A percentile compares a stretch with the other conserved stretches of the same genome.
Conservation (phyloP, 2,329 filamentous ascomycete genomes). For the Sarocladium brachiariae region DNA sequence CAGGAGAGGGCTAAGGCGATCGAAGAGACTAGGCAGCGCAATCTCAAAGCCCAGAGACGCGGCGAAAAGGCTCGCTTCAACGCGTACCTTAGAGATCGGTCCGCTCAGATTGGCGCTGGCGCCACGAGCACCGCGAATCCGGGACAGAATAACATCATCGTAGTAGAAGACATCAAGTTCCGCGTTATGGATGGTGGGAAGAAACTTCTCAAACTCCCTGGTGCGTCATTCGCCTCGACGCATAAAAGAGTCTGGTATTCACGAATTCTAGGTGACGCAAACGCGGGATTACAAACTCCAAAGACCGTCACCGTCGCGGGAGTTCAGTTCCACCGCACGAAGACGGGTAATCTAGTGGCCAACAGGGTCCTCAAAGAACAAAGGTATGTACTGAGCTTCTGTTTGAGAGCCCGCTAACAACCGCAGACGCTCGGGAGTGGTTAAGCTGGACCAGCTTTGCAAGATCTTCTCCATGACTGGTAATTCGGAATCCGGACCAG, state of each 20-base stretch:
- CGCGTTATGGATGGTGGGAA: constrained; percentile 68
- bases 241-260: neutral
- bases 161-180: constrained; percentile 71
- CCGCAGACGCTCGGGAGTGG: constrained; percentile 40
- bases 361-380: constrained; percentile 68
- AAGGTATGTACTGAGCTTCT: constrained; percentile 50
- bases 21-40: constrained; percentile 58
- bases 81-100: constrained; percentile 24
- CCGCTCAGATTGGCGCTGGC: constrained; percentile 10
- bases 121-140: constrained; percentile 16
- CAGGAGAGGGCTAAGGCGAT: constrained; percentile 64
- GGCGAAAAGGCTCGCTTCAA: constrained; percentile 53
- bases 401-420: constrained; percentile 3
- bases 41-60: constrained; percentile 44
- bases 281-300: constrained; percentile 61
- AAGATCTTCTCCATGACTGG: constrained; percentile 63
- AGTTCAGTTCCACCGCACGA: constrained; percentile 78
- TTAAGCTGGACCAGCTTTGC: constrained; percentile 65
- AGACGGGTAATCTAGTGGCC: constrained; percentile 79
- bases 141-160: constrained; percentile 53
- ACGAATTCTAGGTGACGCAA: constrained; percentile 39
- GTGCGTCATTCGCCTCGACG: constrained; percentile 35
- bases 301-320: constrained; percentile 67
- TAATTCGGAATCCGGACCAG: constrained; percentile 33
- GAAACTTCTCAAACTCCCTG: constrained; percentile 68